phyloP scores from a whole-genome alignment of 2,329 filamentous ascomycete genomes.

The Amylocarpus encephaloides region DNA sequence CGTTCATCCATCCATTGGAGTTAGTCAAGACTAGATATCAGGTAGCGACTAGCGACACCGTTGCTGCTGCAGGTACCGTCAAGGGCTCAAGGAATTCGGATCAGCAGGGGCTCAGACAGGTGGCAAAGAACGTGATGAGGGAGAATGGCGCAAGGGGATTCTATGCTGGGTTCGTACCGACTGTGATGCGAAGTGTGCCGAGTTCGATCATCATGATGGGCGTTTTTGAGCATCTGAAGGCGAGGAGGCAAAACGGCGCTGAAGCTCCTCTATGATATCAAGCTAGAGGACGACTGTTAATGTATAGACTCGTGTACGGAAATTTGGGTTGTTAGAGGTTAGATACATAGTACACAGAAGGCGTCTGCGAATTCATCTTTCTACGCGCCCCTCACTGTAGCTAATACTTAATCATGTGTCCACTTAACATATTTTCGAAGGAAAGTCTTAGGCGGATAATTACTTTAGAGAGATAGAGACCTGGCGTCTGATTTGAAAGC shows the following conservation, averaged over 20 bases:
- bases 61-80: constrained; percentile 9
- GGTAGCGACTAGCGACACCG: constrained; percentile 18
- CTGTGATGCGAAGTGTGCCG: constrained; percentile 16
- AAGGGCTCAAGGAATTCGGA: constrained; percentile 13
- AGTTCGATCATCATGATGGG: constrained; percentile 23
- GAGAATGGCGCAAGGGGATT: constrained; percentile 18
- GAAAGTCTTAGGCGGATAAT: too few species aligned
- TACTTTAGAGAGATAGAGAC: too few species aligned
- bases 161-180: constrained; percentile 18
- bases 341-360: not conserved
- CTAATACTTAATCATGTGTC: too few species aligned
- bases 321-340: not conserved
- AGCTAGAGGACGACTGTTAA: not conserved
- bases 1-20: constrained; percentile 19
- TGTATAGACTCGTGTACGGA: not conserved
- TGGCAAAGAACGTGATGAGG: constrained; percentile 17
- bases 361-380: not conserved
- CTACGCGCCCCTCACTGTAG: too few species aligned
- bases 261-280: constrained; percentile 4
- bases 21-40: constrained; percentile 22
- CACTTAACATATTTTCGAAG: too few species aligned
- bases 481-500: too few species aligned
- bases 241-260: constrained; percentile 9
- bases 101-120: constrained; percentile 14
- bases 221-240: constrained; percentile 20